Evolutionary conservation across 2,329 filamentous ascomycete species (phyloP), one percentile per base, ranked within the genome.

Genomic region (Talaromyces islandicus): DNA sequence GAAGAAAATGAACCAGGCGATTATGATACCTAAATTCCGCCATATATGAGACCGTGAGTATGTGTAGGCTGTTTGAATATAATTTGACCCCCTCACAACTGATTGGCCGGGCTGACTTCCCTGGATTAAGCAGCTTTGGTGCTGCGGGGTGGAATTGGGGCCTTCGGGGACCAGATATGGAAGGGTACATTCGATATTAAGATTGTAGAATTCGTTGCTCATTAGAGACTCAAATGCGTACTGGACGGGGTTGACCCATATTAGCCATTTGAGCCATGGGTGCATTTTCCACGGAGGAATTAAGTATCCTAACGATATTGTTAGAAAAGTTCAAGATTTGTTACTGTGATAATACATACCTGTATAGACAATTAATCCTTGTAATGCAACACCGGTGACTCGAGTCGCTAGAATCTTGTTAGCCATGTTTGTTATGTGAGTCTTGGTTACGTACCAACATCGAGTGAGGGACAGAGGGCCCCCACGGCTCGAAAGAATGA

Each of bases 11-110:
- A 95, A 90, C 63, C 95, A 83, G 1, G 81, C 86, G 11, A 92
- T 71, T 62, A 95, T 86, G 64, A 96, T 94, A 1, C 89, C 90
- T 71, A 89, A 90, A 73, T 94, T 92, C 1, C 85, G 78, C 86
- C 86, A 89, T 0, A 88, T 69, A 65, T 88, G 85, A 1, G 77
- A 71, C 11, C 82, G 74, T 1, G 75, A 80, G 65, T 88, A 88
- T 0, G 74, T 77, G 65, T 80, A 88, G 0, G 81, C 79, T 0
- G 77, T 71, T 14, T 76, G 50, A n/a, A 87, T 84, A 65, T 87
- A 88, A 54, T 77, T 75, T 0, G 79, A 73, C 2, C 86, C 86
- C 38, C 70, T 69, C 1, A 88, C 85, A 2, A 76, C 73, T 0
- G 79, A 74, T 7, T 76, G 76, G 1, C 84, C 83, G 0, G 84